Evolutionary conservation across 768 basidiomycete genomes (phyloP), one percentile per base, ranked within the genome.

Genomic region (Amanita pseudoporphyria): DNA sequence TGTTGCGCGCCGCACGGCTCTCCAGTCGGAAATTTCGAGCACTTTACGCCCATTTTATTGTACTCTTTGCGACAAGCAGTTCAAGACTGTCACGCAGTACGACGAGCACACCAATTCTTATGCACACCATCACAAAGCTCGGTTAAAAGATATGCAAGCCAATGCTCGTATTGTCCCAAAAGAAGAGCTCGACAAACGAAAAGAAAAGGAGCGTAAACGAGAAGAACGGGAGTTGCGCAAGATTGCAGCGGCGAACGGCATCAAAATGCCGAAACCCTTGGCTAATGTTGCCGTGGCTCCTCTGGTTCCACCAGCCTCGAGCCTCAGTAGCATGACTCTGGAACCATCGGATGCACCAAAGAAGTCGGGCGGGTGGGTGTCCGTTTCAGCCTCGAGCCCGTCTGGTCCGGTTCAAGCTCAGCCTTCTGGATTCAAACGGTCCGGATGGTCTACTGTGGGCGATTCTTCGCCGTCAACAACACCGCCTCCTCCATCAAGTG

Each of bases 61-160:
- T 62, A 66, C 71, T 21, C 73, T 89, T 16, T 92, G 89, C 68
- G 87, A 89, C 53, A 90, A 90, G 62, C 89, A 92, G 62, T 91
- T 90, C 67, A 76, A 82, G 62, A 91, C 76, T 43, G 85, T 91
- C 16, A 81, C 86, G 0, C 88, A 89, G 58, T 92, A 87, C 57
- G 89, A 91, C 55, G 89, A 91, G 58, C 89, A 92, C 64, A 87
- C 85, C 47, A 91, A 90, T 58, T 89, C 89, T 6, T 90, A 89
- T 56, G 85, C 87, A 0, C 87, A 90, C 59, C 85, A 87, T 57
- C 88, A 89, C 67, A 89, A 85, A 65, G 82, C 82, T 31, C 82
- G 89, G 43, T 76, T 82, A 62, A 82, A 70, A 56, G 87, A 90
- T 56, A 86, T 90, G 85, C 84, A 88, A 67, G 78, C 80, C 24